Percentiles rank a stretch among this genome's conserved stretches.
Evolutionary conservation across 1,284 basidiomycete genomes (phyloP).

Genomic region (Tylopilus sp.): DNA sequence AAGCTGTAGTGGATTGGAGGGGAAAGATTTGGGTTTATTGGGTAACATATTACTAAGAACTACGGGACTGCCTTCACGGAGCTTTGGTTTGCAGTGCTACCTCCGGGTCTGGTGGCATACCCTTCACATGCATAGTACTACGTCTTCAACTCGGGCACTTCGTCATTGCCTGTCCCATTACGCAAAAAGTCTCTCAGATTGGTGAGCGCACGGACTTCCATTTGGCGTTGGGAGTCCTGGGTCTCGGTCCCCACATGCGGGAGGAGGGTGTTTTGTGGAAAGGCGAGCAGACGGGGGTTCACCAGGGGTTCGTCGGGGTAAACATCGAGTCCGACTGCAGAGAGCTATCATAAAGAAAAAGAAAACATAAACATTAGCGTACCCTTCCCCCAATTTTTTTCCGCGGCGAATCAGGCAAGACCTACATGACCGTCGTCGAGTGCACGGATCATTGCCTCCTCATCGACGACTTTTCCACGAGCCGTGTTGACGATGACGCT

Average conservation of each 20-base stretch:
- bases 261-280: slow-evolving; percentile 78
- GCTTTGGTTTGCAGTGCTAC: no score
- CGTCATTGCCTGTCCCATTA: slow-evolving; percentile 58
- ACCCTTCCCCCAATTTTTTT: no score
- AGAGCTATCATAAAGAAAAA: slow-evolving; percentile 49
- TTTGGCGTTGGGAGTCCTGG: slow-evolving; percentile 74
- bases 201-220: slow-evolving; percentile 74
- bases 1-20: slow-evolving; percentile 2
- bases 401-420: slow-evolving; percentile 8
- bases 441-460: slow-evolving; percentile 80
- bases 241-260: slow-evolving; percentile 92
- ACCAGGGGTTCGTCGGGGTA: slow-evolving; percentile 86
- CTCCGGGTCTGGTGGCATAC: no score
- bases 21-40: no score
- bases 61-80: no score
- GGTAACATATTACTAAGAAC: no score
- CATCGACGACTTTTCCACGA: slow-evolving; percentile 85
- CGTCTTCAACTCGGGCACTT: slow-evolving; percentile 61
- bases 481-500: slow-evolving; percentile 87
- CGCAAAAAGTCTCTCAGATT: slow-evolving; percentile 69
- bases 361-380: not conserved
- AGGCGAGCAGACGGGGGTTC: slow-evolving; percentile 74
- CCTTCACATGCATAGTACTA: no score
- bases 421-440: slow-evolving; percentile 81
- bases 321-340: slow-evolving; percentile 84